Conservation (phyloP, 78 protist species). For the Dictyostelium discoideum region DNA sequence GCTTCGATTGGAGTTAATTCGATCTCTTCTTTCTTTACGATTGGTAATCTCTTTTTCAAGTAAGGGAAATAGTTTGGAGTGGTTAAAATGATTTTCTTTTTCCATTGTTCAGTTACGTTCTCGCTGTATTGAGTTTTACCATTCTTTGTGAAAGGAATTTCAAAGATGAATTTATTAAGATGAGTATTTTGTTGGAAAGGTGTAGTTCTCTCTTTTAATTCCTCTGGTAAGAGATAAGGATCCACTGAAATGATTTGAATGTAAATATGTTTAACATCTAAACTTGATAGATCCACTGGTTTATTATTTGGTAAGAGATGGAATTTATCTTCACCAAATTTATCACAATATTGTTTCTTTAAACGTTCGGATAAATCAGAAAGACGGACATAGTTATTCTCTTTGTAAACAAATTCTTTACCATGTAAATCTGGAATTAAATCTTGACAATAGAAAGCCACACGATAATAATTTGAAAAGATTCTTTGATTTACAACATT, state of each 20-base stretch:
- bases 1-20: conserved; percentile 83
- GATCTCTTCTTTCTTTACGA: conserved; percentile 57
- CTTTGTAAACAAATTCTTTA: conserved; percentile 75
- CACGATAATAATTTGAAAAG: conserved; percentile 80
- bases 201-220: conserved; percentile 23
- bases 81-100: conserved; percentile 54
- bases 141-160: conserved; percentile 67
- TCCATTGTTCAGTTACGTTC: conserved; percentile 67
- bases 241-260: conserved; percentile 69
- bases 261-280: conserved; percentile 19
- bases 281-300: conserved; percentile 15
- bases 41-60: conserved; percentile 53
- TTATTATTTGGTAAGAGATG: conserved; percentile 68
- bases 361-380: conserved; percentile 71
- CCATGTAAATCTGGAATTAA: conserved; percentile 66
- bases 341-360: conserved; percentile 49
- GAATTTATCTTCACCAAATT: conserved; percentile 71
- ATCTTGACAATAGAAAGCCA: conserved; percentile 60
- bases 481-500: conserved; percentile 21
- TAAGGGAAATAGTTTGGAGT: conserved; percentile 79
- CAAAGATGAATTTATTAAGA: conserved; percentile 66
- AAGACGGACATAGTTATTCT: conserved; percentile 41
- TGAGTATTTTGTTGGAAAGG: conserved; percentile 73
- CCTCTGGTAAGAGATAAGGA: conserved; percentile 40
- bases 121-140: conserved; percentile 67